Base-by-base conservation (phyloP, 139 green algal genomes). In the Chlorella ohadii region DNA sequence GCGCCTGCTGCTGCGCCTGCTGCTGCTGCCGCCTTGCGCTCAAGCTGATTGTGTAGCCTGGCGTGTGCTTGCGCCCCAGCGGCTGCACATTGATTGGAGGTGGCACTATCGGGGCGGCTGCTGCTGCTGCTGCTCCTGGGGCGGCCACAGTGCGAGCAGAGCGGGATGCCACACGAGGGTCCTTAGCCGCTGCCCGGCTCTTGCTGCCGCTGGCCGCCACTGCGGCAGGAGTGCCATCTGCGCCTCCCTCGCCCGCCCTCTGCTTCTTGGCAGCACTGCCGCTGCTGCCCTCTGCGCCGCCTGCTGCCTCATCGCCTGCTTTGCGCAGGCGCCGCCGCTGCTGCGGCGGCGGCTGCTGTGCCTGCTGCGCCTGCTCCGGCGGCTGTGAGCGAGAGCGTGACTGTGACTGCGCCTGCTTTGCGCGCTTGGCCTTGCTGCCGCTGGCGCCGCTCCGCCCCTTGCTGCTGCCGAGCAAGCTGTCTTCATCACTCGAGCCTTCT, bases 31-130 rank as follows among this genome's bases (percentile, higher is more conserved):
- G 44, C 72, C 72, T 28, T 28, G 27, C 23, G 36, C 38, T 63
- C 19, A 82, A 63, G n/a, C n/a, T 78, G 81, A 72, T 47, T 0
- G 68, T 78, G 47, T 74, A 86, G 25, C 81, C 78, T 3, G 33
- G 38, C 17, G 23, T 12, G 44, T 75, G 44, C 65, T 84, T 84
- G 41, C 78, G 64, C 9, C 78, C 78, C 11, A 84, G 65, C 3
- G 78, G 27, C 28, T 84, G 78, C 63, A 83, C 27, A 65, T 83
- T 17, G 7, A 31, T 41, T 1, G 72, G 72, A 7, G 65, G 65
- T 20, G 72, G 72, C 47, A 3, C 39, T 4, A 44, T 11, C 7
- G 38, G 31, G n/a, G 38, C 70, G 15, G 70, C 31, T 9, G 38
- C 70, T 22, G 23, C 23, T 36, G 27, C 6, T 15, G 70, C 70